Base-by-base conservation (phyloP, 768 basidiomycete species). In the Sarcodon aspratus region DNA sequence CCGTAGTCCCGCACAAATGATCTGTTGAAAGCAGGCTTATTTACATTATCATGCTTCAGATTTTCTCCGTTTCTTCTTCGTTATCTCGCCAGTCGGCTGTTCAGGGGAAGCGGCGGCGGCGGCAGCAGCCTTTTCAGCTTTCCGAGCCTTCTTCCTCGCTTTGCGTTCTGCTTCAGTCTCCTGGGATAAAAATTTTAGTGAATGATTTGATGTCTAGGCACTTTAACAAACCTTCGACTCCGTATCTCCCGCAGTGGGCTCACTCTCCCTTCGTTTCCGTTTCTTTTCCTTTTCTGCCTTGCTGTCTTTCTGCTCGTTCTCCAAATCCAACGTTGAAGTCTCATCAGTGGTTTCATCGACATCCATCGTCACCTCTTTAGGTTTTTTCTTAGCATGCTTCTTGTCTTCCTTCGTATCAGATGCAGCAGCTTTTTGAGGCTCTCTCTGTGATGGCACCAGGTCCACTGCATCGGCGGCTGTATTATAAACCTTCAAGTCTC, bases 81-180 rank as follows among this genome's bases (percentile, higher is more conserved):
- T 64, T 18, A 72, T 65, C 11, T 70, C 66, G 45, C 69, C 70
- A 17, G 40, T 13, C 13, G 40, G 40, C 27, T 15, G 15, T 42
- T 27, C 21, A 27, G 21, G 21, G 9, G 68, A 71, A 13, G 68
- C 69, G 15, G 70, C 72, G 3, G 63, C 68, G 11, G 59, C 69
- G 38, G 71, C 73, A 17, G 74, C 72, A 36, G 77, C 77, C 63
- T 90, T 90, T 60, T 82, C 83, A 12, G 83, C 88, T 62, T 87
- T 88, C 55, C 71, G 71, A 2, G 82, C 85, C 68, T 82, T 82
- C 66, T 81, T 89, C 60, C 71, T 74, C 34, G 82, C 85, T 66
- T 90, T 92, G 51, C 79, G 76, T 63, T 92, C 86, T 52, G 83
- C 85, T 64, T 88, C 84, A 31, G 86, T 86, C 69, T 92, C 88